Evolutionary conservation across 257 asterid genomes (phyloP).

Genomic region (Mentha longifolia): DNA sequence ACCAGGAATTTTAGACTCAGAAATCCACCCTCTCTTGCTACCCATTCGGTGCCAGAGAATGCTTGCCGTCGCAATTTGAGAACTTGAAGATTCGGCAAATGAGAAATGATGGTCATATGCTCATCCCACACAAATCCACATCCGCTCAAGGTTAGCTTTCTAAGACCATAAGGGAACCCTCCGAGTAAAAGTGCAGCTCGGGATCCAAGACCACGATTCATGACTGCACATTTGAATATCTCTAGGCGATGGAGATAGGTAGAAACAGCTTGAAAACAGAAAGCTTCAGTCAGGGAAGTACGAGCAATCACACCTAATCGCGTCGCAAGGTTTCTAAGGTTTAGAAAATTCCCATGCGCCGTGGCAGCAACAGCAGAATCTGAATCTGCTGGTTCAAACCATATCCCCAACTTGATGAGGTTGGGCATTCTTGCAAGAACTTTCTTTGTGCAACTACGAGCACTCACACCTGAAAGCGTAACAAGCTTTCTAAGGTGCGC

Average conservation of each 20-base stretch:
- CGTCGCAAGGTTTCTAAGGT: slow-evolving; percentile 5
- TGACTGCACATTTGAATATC: slow-evolving; percentile 24
- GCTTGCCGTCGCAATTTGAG: slow-evolving; percentile 18
- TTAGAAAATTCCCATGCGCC: not conserved
- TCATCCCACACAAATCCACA: slow-evolving; percentile 38
- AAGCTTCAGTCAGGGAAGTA: not conserved
- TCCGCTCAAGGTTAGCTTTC: slow-evolving; percentile 31
- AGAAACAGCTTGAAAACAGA: no score
- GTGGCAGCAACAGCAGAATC: no score
- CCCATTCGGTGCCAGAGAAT: slow-evolving; percentile 25
- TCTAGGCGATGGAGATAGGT: slow-evolving; percentile 24
- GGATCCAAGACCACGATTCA: slow-evolving; percentile 23
- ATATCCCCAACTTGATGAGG: slow-evolving; percentile 33
- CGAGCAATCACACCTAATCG: slow-evolving; percentile 18
- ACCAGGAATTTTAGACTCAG: not conserved
- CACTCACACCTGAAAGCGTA: slow-evolving; percentile 24
- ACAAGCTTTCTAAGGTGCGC: not conserved
- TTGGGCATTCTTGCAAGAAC: slow-evolving; percentile 37
- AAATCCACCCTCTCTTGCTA: not conserved
- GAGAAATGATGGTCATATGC: slow-evolving; percentile 27
- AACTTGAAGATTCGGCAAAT: slow-evolving; percentile 23
- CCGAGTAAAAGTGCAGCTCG: not conserved
- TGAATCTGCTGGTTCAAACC: slow-evolving; percentile 24
- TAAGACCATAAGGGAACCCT: slow-evolving; percentile 10
- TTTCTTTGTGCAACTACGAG: slow-evolving; percentile 25